Base-by-base conservation (phyloP, 441 rosid genomes). In the Daphne laureola region DNA sequence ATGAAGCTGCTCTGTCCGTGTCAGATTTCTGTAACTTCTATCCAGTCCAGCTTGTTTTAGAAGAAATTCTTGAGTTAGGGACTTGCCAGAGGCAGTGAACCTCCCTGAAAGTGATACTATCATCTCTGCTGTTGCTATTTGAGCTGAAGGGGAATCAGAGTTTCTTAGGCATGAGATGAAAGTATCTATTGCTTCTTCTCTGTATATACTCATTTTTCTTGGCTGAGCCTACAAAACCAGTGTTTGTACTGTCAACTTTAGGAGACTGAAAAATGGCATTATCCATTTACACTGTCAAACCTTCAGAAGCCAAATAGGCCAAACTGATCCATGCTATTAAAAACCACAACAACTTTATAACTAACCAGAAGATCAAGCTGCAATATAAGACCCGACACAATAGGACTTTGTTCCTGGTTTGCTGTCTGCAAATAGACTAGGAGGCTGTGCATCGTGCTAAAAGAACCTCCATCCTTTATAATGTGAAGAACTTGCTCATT, bases 331-430 rank as follows among this genome's bases (percentile, higher is more conserved):
- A 8, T 31, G 36, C 36, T 31, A 8, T 31, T 31, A 31, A 31
- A 31, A 31, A 31, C 36, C 7, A 31, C 1, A 0, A 31, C 5
- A 31, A 1, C 36, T 31, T 31, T 8, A 31, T 31, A 31, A 31
- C 73, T 46, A 54, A 81, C 89, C 85, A 82, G 76, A 59, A 85
- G 79, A 75, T 85, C 94, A 45, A 85, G 83, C 62, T 85, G 94
- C 56, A 85, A 84, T 3, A 85, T 70, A 43, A 85, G 86, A 55
- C 85, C 78, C 2, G 94, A 84, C n/a, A 78, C 74, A 25, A 70
- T 56, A n/a, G 89, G 85, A 71, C 79, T 48, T 45, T 85, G 85
- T 23, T 78, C 82, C 51, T 51, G 71, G 8, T 46, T 73, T 36
- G 85, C 85, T 26, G 69, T 77, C 62, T 78, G 85, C 54, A 85